Evolutionary conservation across 805 yeast genomes (phyloP), one percentile per base, ranked within the genome.

Genomic region (Saturnispora sanitii): DNA sequence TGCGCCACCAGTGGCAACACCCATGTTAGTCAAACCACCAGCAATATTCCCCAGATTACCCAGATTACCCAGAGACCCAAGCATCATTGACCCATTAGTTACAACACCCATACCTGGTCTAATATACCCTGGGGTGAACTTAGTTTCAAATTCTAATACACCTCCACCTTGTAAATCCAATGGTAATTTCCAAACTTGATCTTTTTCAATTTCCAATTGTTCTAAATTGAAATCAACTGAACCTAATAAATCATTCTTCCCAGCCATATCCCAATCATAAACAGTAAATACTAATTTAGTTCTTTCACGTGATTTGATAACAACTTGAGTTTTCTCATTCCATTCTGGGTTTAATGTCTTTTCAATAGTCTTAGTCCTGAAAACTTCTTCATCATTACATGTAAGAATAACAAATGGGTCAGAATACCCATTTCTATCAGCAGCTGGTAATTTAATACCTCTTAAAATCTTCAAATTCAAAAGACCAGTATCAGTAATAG

Each of bases 181-280:
- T 16, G 68, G 60, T 33, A 70, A 70, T 18, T 66, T 64, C 50
- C 79, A 66, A 11, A 66, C 64, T 12, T 67, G 51, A 7, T 44
- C 43, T 31, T 67, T 56, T 20, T 60, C 60, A 2, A 78, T 71
- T n/a, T 64, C 64, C 31, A 82, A 49, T 2, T 65, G 45, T 1
- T 73, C 58, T 15, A 79, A 56, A 49, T 79, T 79, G 27, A 82
- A 46, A 1, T 46, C 48, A 6, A 69, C 71, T 26, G 59, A 50
- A 33, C 88, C 88, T 38, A 83, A 57, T 19, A 68, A 55, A 47
- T 76, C 82, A 58, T 79, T 75, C 38, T 69, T 73, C 47, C 84
- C 88, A 19, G 87, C 72, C 55, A 80, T 68, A 60, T 83, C 92
- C 90, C 90, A 83, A 58, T 83, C 92, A 52, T 62, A 73, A 15